phyloP scores from a whole-genome alignment of 148 eudicot genomes.

The Chenopodium quinoa region DNA sequence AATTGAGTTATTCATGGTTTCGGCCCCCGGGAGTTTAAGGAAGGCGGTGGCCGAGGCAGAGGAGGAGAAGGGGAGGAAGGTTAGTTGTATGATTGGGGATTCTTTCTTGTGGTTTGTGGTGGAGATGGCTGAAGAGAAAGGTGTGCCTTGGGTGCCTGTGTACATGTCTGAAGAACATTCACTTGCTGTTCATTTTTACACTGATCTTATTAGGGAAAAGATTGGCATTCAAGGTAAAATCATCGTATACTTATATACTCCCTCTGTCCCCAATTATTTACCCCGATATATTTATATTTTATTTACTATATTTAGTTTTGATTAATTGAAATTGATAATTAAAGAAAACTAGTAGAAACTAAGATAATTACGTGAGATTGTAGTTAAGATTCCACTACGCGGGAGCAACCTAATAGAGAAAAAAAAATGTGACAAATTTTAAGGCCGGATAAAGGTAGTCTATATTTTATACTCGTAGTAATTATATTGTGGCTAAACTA shows the following conservation, averaged over 20 bases:
- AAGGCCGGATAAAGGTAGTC: too few species aligned
- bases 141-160: conserved; percentile 28
- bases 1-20: conserved; percentile 4
- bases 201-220: conserved; percentile 28
- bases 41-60: conserved; percentile 23
- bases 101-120: conserved; percentile 29
- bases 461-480: too few species aligned
- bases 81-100: conserved; percentile 33
- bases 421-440: too few species aligned
- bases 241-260: too few species aligned
- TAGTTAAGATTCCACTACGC: too few species aligned
- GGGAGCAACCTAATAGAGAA: too few species aligned
- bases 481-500: background rate
- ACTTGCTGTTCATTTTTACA: conserved; percentile 24
- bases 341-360: too few species aligned
- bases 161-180: conserved; percentile 28
- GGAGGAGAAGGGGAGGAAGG: conserved; percentile 24
- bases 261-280: too few species aligned
- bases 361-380: too few species aligned
- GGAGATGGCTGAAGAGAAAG: conserved; percentile 23
- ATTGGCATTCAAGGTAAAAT: conserved; percentile 30
- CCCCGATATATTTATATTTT: too few species aligned
- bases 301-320: too few species aligned
- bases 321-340: too few species aligned
- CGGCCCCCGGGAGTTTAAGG: conserved; percentile 6